A percentile compares a stretch with the other conserved stretches of the same genome.
Evolutionary conservation across 176 grass and related monocot genomes (phyloP).

Genomic region (Canna indica): DNA sequence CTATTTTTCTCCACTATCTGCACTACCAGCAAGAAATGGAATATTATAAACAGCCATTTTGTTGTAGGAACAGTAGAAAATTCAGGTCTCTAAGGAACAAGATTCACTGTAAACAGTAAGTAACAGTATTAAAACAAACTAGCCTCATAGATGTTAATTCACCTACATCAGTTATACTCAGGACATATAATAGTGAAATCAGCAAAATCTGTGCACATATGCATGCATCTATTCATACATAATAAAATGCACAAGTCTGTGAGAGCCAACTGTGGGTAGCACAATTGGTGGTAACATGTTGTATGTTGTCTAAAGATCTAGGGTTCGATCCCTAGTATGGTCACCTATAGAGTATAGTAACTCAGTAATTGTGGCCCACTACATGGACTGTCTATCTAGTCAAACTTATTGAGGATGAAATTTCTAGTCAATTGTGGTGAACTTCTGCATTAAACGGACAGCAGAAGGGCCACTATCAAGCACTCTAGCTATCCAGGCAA

Average conservation of each 20-base stretch:
- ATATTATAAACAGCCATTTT: neutral
- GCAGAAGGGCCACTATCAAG: too few relatives aligned
- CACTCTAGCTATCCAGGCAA: too few relatives aligned
- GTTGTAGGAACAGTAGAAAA: neutral
- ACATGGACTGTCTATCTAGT: neutral
- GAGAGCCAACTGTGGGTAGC: too few relatives aligned
- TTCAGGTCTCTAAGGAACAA: neutral
- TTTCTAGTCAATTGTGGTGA: too few relatives aligned
- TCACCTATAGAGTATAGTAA: neutral
- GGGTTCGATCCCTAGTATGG: too few relatives aligned
- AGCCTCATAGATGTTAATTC: neutral
- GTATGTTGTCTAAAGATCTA: too few relatives aligned
- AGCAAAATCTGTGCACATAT: neutral
- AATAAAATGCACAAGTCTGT: neutral
- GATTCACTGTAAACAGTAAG: neutral
- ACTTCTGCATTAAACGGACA: too few relatives aligned
- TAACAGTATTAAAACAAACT: neutral
- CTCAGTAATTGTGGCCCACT: neutral
- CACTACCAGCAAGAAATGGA: neutral
- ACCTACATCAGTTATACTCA: neutral
- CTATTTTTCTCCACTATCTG: constrained; percentile 90
- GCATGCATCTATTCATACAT: neutral
- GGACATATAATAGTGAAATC: neutral
- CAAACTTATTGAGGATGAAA: neutral
- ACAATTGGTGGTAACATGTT: too few relatives aligned